phyloP scores from a whole-genome alignment of 495 filamentous ascomycete genomes.

The Cladorrhinum samala region DNA sequence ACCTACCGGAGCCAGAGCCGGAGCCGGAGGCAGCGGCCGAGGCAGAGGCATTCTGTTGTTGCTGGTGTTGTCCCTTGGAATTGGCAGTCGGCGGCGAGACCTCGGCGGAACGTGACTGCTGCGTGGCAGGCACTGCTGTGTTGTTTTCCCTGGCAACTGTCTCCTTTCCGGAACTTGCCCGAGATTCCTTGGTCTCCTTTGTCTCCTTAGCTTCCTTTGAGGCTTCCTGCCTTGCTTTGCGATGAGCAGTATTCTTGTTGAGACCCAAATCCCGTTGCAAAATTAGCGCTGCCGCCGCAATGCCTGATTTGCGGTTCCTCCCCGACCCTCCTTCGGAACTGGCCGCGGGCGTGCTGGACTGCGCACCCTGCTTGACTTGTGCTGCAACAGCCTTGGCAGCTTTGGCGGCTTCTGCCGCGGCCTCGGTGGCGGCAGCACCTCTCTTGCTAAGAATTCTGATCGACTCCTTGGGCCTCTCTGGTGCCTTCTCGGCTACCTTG shows the following conservation, averaged over 20 bases:
- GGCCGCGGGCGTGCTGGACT: slow-evolving; percentile 5
- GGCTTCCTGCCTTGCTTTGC: slow-evolving; percentile 46
- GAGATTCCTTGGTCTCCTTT: slow-evolving; percentile 37
- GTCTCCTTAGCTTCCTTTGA: slow-evolving; percentile 50
- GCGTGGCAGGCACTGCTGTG: slow-evolving; percentile 21
- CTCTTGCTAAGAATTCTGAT: slow-evolving; percentile 76
- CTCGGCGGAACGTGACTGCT: slow-evolving; percentile 23
- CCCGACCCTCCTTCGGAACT: slow-evolving; percentile 28
- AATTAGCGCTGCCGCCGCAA: slow-evolving; percentile 72
- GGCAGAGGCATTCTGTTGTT: neutral
- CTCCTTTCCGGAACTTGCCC: slow-evolving; percentile 34
- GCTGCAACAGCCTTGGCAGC: slow-evolving; percentile 21
- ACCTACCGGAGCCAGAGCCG: slow-evolving; percentile 23
- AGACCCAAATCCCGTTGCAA: slow-evolving; percentile 86
- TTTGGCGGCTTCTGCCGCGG: slow-evolving; percentile 1
- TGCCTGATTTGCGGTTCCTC: slow-evolving; percentile 58
- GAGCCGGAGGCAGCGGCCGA: too few species aligned
- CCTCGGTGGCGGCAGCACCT: slow-evolving; percentile 22
- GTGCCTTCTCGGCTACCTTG: slow-evolving; percentile 54
- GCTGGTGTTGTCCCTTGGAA: slow-evolving; percentile 13
- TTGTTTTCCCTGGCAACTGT: slow-evolving; percentile 16
- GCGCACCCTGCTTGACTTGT: slow-evolving; percentile 15
- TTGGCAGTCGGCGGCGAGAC: slow-evolving; percentile 8
- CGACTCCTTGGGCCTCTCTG: slow-evolving; percentile 63
- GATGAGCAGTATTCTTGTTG: slow-evolving; percentile 53